A percentile compares a stretch with the other conserved stretches of the same genome.
These are phyloP conservation scores for Lentinula guzmanii DNA, from an alignment of 768 basidiomycete species.

Conservation along the genomic window DNA sequence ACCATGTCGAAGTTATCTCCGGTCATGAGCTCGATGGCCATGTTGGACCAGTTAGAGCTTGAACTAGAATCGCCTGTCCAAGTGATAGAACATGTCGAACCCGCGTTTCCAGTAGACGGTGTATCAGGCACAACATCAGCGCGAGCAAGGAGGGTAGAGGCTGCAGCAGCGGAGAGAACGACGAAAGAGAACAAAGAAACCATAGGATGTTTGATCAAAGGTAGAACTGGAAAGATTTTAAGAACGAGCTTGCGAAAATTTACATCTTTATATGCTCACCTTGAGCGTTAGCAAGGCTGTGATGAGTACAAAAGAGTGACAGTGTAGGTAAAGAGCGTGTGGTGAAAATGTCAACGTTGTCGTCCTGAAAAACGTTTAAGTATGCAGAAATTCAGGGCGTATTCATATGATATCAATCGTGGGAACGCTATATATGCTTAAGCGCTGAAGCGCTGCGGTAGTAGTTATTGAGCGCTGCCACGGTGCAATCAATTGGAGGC, in stretches of 20 bases:
- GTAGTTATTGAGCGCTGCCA: too few species aligned
- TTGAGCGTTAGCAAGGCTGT: neutral
- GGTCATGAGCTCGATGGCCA: conserved; percentile 77
- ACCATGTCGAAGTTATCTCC: conserved; percentile 69
- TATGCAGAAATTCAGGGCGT: neutral
- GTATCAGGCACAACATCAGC: conserved; percentile 55
- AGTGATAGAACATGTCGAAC: conserved; percentile 43
- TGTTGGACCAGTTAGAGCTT: conserved; percentile 59
- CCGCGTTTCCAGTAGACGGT: conserved; percentile 59
- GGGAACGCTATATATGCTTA: neutral
- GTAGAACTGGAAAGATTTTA: neutral
- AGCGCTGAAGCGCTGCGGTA: too few species aligned
- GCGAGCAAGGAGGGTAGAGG: conserved; percentile 30
- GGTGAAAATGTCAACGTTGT: neutral
- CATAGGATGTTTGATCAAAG: conserved; percentile 20
- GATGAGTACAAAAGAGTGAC: neutral
- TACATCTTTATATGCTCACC: neutral
- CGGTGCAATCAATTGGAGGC: too few species aligned
- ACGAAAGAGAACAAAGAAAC: conserved; percentile 30
- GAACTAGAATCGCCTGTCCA: conserved; percentile 53
- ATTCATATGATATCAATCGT: neutral
- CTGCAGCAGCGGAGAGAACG: conserved; percentile 28
- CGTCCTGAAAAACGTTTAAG: neutral
- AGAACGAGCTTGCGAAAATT: neutral
- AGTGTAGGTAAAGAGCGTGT: neutral